Percentiles rank a stretch among this genome's conserved stretches.
Evolutionary conservation across 2,329 filamentous ascomycete genomes (phyloP).

Genomic region (Zymoseptoria brevis): DNA sequence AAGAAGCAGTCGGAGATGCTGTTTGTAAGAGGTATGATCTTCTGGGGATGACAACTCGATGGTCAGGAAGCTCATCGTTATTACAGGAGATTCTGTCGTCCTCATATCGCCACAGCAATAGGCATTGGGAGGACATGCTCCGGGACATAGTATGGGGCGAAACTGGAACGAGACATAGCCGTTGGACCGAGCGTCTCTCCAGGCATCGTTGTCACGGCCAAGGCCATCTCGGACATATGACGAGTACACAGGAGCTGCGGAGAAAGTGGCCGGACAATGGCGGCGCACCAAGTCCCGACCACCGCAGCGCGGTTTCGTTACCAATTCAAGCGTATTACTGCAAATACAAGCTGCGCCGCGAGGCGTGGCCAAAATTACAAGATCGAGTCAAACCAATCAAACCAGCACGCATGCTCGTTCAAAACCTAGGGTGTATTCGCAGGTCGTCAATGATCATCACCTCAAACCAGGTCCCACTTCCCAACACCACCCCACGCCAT

Average conservation of each 20-base stretch:
- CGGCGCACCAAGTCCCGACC: background rate
- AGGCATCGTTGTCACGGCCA: background rate
- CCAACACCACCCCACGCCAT: slow-evolving; percentile 45
- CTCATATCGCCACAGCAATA: slow-evolving; percentile 37
- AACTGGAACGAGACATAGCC: too few species aligned
- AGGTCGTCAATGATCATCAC: background rate
- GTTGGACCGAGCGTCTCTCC: background rate
- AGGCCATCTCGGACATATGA: background rate
- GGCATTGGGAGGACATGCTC: too few species aligned
- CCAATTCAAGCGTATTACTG: slow-evolving; percentile 12
- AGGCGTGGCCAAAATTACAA: background rate
- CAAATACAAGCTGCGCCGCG: slow-evolving; percentile 1
- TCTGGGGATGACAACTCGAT: background rate
- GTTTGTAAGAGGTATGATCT: slow-evolving; percentile 77
- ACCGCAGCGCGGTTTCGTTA: background rate
- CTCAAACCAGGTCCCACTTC: slow-evolving; percentile 46
- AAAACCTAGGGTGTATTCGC: background rate
- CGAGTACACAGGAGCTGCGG: background rate
- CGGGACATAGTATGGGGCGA: too few species aligned
- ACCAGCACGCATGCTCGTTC: background rate
- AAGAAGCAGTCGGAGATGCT: slow-evolving; percentile 99
- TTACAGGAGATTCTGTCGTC: slow-evolving; percentile 43
- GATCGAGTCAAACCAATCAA: background rate
- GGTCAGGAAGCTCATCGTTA: background rate
- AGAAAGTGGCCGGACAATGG: background rate